phyloP scores from a whole-genome alignment of 2,329 filamentous ascomycete species.

The Fusarium keratoplasticum region DNA sequence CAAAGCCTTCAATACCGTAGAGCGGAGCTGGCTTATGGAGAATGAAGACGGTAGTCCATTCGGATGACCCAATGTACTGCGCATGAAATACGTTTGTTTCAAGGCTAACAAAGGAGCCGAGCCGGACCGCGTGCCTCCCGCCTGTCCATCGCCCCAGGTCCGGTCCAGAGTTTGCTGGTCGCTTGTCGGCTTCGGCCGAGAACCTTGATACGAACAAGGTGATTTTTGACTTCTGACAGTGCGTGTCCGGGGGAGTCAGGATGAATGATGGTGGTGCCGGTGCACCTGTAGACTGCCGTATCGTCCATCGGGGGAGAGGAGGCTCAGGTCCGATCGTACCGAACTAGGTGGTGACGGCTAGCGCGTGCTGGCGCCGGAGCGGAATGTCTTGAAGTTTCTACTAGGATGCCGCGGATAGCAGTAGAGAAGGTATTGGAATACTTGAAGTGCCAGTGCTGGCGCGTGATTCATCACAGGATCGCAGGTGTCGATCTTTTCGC shows the following conservation, averaged over 20 bases:
- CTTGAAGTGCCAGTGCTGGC: conserved; percentile 6
- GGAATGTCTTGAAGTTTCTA: conserved; percentile 17
- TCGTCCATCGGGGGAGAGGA: background rate
- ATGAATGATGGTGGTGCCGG: background rate
- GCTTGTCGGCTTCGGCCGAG: conserved; percentile 31
- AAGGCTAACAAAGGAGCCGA: conserved; percentile 40
- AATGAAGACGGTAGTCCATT: conserved; percentile 10
- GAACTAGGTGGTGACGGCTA: background rate
- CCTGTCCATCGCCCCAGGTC: conserved; percentile 30
- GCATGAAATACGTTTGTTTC: conserved; percentile 12
- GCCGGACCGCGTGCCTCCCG: conserved; percentile 40
- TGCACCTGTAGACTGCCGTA: conserved; percentile 9
- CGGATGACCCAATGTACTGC: background rate
- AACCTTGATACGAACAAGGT: conserved; percentile 12
- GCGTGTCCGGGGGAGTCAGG: background rate
- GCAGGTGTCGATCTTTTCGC: conserved; percentile 7
- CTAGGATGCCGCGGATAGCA: conserved; percentile 14
- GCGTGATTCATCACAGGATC: conserved; percentile 30
- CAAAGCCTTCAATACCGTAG: conserved; percentile 16
- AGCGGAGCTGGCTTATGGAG: conserved; percentile 31
- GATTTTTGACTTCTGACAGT: conserved; percentile 11
- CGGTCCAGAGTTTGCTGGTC: conserved; percentile 24
- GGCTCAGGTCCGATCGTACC: background rate
- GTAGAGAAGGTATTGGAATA: background rate
- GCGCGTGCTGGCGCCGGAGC: conserved; percentile 4